Base-by-base conservation (phyloP, 2,329 filamentous ascomycete species). In the Teratosphaeria pseudoeucalypti region DNA sequence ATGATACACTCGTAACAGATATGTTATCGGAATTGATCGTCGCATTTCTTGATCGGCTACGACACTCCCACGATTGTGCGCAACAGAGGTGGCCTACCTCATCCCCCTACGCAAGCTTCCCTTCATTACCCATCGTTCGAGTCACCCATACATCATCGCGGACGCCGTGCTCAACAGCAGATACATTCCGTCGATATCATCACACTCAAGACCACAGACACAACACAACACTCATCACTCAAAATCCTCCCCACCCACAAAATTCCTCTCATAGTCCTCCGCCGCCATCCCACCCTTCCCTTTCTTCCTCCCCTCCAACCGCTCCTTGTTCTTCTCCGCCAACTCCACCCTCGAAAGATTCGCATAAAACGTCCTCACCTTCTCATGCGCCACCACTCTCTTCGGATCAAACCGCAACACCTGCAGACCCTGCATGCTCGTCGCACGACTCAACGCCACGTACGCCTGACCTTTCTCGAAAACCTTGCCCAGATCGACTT, bases 381-480 rank as follows among this genome's bases (percentile, higher is more conserved):
- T 85, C 1, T 90, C 86, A 71, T 99, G 94, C 2, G 95, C 94
- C 85, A 96, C 92, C 29, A 99, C 92, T 75, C 95, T 97, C 62
- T 78, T 82, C 65, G 90, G 88, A 68, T 96, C 89, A 68, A 99
- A 99, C 39, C 90, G 82, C 55, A 92, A 74, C 12, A 99, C 92
- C 70, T 96, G 90, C 23, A 99, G 77, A 0, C 94, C 94, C 19
- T 85, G 82, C 76, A 96, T 91, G 60, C 82, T 89, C 1, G 90
- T 95, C 14, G 94, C 94, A 74, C 94, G 89, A 78, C 90, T 95
- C 14, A 99, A 83, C 57, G 94, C 94, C 57, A 99, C 94, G 70
- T 99, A 99, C 6, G 94, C 94, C 73, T 99, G 94, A 0, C 94
- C 94, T 74, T 96, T 96, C 72, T 99, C 94, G 68, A 99, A 99